A percentile compares a stretch with the other conserved stretches of the same genome.
Conservation (phyloP, 2,329 filamentous ascomycete species). For the Chrysoporthe puriensis region DNA sequence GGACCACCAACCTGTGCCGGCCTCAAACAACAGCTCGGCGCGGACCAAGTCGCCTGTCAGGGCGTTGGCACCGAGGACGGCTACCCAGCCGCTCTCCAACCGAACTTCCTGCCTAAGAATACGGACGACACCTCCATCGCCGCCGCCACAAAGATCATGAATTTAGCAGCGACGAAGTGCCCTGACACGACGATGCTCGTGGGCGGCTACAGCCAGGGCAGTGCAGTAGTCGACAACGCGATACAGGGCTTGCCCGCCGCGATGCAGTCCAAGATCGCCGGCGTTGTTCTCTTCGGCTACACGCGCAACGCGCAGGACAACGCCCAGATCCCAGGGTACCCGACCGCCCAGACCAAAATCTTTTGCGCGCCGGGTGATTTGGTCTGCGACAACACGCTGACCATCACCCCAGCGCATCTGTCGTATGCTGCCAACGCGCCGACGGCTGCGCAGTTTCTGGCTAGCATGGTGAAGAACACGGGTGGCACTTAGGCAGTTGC, state of each 20-base stretch:
- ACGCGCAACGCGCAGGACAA: slow-evolving; percentile 36
- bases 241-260: slow-evolving; percentile 33
- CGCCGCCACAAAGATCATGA: slow-evolving; percentile 37
- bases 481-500: background rate
- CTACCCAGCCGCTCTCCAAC: slow-evolving; percentile 37
- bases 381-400: slow-evolving; percentile 34
- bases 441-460: slow-evolving; percentile 32
- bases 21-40: slow-evolving; percentile 34
- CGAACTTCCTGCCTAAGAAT: slow-evolving; percentile 37
- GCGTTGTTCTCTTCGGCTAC: slow-evolving; percentile 38
- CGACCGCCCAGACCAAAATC: slow-evolving; percentile 31
- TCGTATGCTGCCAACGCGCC: slow-evolving; percentile 32
- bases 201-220: slow-evolving; percentile 38
- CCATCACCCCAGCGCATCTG: slow-evolving; percentile 34
- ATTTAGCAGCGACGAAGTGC: slow-evolving; percentile 37
- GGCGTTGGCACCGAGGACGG: slow-evolving; percentile 37
- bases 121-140: slow-evolving; percentile 36
- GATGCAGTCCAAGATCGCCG: slow-evolving; percentile 32
- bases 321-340: slow-evolving; percentile 33
- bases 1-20: slow-evolving; percentile 37
- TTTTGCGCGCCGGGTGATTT: slow-evolving; percentile 35
- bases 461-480: slow-evolving; percentile 16
- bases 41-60: slow-evolving; percentile 39
- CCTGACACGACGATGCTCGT: slow-evolving; percentile 39
- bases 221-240: slow-evolving; percentile 39